Percentiles rank a stretch among this genome's conserved stretches.
phyloP scores from a whole-genome alignment of 139 green algal species.

The Chlorella sp. region DNA sequence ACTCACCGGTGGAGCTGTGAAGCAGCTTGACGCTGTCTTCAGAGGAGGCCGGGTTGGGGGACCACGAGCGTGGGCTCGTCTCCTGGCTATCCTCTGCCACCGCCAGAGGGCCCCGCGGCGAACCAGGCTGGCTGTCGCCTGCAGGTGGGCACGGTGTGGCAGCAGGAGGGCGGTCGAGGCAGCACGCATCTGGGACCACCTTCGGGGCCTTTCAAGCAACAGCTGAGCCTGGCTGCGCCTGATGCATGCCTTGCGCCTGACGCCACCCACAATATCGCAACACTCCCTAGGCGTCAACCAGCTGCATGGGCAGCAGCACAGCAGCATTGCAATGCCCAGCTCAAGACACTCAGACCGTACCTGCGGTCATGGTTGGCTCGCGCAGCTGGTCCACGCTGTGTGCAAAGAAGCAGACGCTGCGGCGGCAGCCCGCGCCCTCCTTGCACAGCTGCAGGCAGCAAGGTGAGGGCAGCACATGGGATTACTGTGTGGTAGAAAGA shows the following conservation, averaged over 20 bases:
- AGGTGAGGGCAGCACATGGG: background rate
- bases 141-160: background rate
- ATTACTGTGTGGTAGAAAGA: no score
- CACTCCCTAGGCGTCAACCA: no score
- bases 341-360: no score
- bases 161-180: no score
- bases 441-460: conserved; percentile 78
- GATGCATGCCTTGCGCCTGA: no score
- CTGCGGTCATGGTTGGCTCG: conserved; percentile 18
- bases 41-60: background rate
- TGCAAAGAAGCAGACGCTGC: conserved; percentile 93
- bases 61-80: conserved; percentile 18
- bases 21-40: conserved; percentile 12
- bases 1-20: background rate
- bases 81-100: conserved; percentile 29
- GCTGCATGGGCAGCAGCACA: no score
- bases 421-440: conserved; percentile 73
- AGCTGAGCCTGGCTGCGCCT: no score
- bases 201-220: no score
- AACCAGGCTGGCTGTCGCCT: background rate
- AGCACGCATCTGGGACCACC: no score
- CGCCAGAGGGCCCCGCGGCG: conserved; percentile 16
- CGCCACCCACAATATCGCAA: no score
- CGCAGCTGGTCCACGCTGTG: conserved; percentile 82
- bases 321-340: no score